These are phyloP conservation scores for Hemisphaericaspora subhashii DNA, from an alignment of 1,139 yeast species.

Conservation along the genomic window DNA sequence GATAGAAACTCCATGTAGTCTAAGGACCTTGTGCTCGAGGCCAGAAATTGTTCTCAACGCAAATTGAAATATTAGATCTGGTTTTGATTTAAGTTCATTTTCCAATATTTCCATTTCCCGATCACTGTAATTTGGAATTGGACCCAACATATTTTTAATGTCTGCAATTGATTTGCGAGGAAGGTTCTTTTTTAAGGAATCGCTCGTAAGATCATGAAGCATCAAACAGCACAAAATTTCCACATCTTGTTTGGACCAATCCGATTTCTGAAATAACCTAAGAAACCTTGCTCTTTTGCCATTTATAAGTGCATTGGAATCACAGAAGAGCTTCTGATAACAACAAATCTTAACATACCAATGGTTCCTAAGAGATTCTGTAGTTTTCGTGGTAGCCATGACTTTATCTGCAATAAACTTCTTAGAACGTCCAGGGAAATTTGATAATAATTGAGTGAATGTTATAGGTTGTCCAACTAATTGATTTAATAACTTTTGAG, in stretches of 20 bases:
- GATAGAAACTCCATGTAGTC: too few species aligned
- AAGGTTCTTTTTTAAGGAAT: slow-evolving; percentile 2
- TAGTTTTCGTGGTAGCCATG: neutral
- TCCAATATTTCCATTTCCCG: neutral
- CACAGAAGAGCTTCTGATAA: neutral
- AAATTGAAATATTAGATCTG: neutral
- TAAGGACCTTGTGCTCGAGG: too few species aligned
- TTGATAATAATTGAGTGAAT: neutral
- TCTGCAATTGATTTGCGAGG: slow-evolving; percentile 5
- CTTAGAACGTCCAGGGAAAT: neutral
- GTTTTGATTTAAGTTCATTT: neutral
- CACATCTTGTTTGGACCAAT: slow-evolving; percentile 7
- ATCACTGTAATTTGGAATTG: neutral
- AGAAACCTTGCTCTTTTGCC: neutral
- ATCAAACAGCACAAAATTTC: slow-evolving; percentile 7
- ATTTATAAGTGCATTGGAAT: slow-evolving; percentile 5
- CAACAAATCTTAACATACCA: neutral
- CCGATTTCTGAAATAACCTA: neutral
- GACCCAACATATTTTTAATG: neutral
- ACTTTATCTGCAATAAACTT: neutral
- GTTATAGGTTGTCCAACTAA: neutral
- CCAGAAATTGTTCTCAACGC: neutral
- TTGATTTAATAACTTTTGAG: neutral
- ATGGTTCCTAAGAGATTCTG: neutral
- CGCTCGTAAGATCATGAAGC: slow-evolving; percentile 6